Base-by-base conservation (phyloP, 768 basidiomycete species). In the Leccinum subtestaceum region DNA sequence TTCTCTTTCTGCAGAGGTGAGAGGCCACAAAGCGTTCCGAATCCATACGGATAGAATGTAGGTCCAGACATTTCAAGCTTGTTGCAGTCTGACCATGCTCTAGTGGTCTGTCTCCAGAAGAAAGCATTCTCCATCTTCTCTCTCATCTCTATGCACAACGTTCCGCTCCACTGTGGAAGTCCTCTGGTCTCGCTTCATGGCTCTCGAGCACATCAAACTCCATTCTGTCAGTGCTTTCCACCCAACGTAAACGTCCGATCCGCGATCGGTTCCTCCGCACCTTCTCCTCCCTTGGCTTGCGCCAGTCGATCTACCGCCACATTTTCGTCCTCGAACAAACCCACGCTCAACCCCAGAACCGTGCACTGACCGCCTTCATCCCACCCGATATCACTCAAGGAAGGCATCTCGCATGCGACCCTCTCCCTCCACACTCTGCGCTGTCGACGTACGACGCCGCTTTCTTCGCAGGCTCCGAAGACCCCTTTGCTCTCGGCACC, bases 91-190 rank as follows among this genome's bases (percentile, higher is more conserved):
- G 53, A 63, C 60, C 31, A 36, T 57, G 48, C 19, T 48, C 13
- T 59, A 65, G 63, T 78, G 83, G 52, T 71, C 68, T 55, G 40
- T 68, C 82, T 17, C 66, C 75, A 0, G 69, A 75, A 15, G 68
- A 81, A 25, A 72, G 77, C 9, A 80, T 82, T 2, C 74, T 93
- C 0, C 89, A 97, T 63, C 82, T 97, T 8, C 81, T 98, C 4
- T 89, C 91, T 0, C 91, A 95, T 67, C 83, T 98, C 23, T 98
- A 98, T 70, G 91, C 82, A 4, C 84, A 88, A 46, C 88, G 93
- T 7, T 89, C 92, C 0, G 78, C 74, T 9, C 70, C 85, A 0
- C 70, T 96, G 2, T 98, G 95, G 95, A 98, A 95, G 76, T 85
- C 88, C 13, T 76, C 88, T 0, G 66, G 71, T 1, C 77, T 81